Percentiles rank a stretch among this genome's conserved stretches.
Evolutionary conservation across 176 grass and related monocot species (phyloP).

Genomic region (Triticum timopheevii): DNA sequence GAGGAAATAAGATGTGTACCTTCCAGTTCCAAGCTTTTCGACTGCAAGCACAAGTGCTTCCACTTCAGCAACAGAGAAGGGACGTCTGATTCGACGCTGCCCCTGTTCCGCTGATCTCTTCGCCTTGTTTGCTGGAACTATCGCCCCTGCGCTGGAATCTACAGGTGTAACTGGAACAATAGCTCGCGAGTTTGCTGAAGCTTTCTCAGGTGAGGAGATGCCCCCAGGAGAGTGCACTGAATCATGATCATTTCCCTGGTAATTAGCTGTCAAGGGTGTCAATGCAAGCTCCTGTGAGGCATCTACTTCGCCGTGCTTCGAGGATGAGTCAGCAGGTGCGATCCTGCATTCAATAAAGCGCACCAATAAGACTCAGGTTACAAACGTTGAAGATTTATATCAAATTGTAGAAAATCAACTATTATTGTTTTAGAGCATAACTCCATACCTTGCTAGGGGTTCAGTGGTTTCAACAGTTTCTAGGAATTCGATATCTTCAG

Average conservation of each 20-base stretch:
- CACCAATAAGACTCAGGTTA: slow-evolving; percentile 4
- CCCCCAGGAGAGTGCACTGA: slow-evolving; percentile 55
- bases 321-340: slow-evolving; percentile 38
- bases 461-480: slow-evolving; percentile 61
- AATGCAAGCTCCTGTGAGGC: slow-evolving; percentile 52
- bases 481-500: slow-evolving; percentile 52
- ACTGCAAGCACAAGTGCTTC: slow-evolving; percentile 94
- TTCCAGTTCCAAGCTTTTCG: slow-evolving; percentile 99
- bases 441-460: slow-evolving; percentile 73
- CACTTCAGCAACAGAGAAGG: slow-evolving; percentile 93
- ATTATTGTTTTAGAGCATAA: slow-evolving; percentile 3
- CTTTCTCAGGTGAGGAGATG: slow-evolving; percentile 63
- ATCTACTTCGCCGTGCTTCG: slow-evolving; percentile 44
- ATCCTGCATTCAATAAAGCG: slow-evolving; percentile 47
- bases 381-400: background rate
- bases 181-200: slow-evolving; percentile 43
- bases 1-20: slow-evolving; percentile 45
- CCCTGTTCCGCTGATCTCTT: slow-evolving; percentile 68
- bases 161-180: slow-evolving; percentile 42
- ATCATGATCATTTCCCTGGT: slow-evolving; percentile 68
- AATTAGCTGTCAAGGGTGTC: slow-evolving; percentile 52
- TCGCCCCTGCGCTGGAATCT: slow-evolving; percentile 48
- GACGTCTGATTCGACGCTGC: slow-evolving; percentile 87
- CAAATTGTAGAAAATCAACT: slow-evolving; percentile 1
- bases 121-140: slow-evolving; percentile 50